Base-by-base conservation (phyloP, 352 stramenopile genomes). In the Pythium brachiatum region DNA sequence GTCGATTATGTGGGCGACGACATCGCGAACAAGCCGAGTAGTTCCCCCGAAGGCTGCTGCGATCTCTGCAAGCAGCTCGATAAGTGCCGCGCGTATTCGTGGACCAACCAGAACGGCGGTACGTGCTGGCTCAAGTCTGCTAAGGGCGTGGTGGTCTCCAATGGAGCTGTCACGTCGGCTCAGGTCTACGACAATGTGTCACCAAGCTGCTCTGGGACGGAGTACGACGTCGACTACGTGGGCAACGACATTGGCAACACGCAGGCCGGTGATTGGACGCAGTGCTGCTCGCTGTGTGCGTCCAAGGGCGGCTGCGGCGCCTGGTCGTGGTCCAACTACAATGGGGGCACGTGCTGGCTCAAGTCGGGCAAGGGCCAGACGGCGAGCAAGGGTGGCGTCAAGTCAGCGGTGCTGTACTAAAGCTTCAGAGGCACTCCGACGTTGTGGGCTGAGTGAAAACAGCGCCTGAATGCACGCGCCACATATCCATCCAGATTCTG, bases 71-170 rank as follows among this genome's bases (percentile, higher is more conserved):
- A 23, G 38, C 15, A 7, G 15, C 2, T 39, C 34, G 3, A 4
- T 18, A 46, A 46, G 4, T 46, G 38, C 38, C 15, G 55, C 5
- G 65, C 64, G 20, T 74, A 65, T 48, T 57, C 63, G n/a, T 72
- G 60, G 63, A 69, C 47, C 16, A 64, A 62, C 44, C 62, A 66
- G 46, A 50, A 44, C 5, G 60, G 64, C 9, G 63, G 58, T 11
- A 75, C 60, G 4, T 72, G 68, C 47, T 75, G 64, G 68, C 51
- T 75, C 43, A 75, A 75, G 64, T n/a, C 34, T 12, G 34, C 8
- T 41, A 2, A 18, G 7, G 13, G 34, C 13, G 34, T 9, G 29
- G 9, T 34, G 5, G 29, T 11, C 5, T 11, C 29, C 5, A 11
- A 11, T 5, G 29, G 5, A 11, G 34, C 4, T 18, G 34, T 18